Conservation (phyloP, 2,329 filamentous ascomycete species). For the Penicillium verrucosum region DNA sequence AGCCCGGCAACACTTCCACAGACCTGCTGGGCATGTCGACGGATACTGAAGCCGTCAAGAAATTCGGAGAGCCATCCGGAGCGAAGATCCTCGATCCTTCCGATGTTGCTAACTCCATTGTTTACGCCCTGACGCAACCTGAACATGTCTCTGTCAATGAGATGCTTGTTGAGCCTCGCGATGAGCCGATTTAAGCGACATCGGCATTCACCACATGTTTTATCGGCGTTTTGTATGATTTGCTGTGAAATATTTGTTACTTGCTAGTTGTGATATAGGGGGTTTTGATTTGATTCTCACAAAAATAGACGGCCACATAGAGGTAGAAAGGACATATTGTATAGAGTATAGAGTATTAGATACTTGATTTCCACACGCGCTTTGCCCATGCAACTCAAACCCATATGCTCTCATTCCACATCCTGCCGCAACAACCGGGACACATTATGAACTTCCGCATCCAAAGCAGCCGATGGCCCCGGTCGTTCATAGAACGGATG, state of each 20-base stretch:
- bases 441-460: background rate
- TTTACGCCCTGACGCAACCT: slow-evolving; percentile 72
- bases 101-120: slow-evolving; percentile 69
- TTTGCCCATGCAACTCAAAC: slow-evolving; percentile 4
- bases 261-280: slow-evolving; percentile 1
- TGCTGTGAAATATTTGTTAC: background rate
- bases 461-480: background rate
- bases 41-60: slow-evolving; percentile 71
- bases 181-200: slow-evolving; percentile 64
- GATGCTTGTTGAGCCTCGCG: slow-evolving; percentile 72
- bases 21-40: slow-evolving; percentile 72
- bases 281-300: background rate
- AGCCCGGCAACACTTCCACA: slow-evolving; percentile 74
- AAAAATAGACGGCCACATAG: slow-evolving; percentile 5
- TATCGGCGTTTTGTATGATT: background rate
- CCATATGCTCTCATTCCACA: background rate
- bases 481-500: background rate
- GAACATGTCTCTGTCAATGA: slow-evolving; percentile 76
- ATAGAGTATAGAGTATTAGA: slow-evolving; percentile 4
- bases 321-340: slow-evolving; percentile 7
- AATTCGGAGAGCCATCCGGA: slow-evolving; percentile 71
- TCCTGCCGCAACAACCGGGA: background rate
- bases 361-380: slow-evolving; percentile 2
- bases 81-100: slow-evolving; percentile 71
- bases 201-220: background rate